Percentiles rank a stretch among this genome's conserved stretches.
phyloP scores from a whole-genome alignment of 1,284 basidiomycete genomes.

The Ustilago trichophora region DNA sequence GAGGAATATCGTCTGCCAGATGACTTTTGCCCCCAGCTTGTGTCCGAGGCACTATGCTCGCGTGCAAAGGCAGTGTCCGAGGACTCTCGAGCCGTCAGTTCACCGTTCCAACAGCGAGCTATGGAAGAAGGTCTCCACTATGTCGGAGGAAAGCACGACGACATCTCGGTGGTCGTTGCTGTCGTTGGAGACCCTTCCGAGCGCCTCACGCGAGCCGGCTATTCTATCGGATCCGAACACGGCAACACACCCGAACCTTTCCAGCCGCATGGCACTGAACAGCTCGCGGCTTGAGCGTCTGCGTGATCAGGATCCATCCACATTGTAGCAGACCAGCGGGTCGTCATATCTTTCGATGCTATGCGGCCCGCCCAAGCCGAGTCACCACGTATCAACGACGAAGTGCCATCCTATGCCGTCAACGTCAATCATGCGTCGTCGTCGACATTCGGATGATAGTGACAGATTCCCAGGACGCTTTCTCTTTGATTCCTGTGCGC shows the following conservation, averaged over 20 bases:
- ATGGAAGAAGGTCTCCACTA: constrained; percentile 70
- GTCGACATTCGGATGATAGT: too few species aligned
- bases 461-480: too few species aligned
- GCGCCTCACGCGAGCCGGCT: constrained; percentile 11
- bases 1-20: constrained; percentile 36
- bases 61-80: constrained; percentile 70
- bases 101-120: constrained; percentile 71
- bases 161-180: constrained; percentile 68
- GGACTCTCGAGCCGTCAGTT: constrained; percentile 69
- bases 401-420: too few species aligned
- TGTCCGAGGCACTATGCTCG: constrained; percentile 70
- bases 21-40: constrained; percentile 69
- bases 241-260: background rate
- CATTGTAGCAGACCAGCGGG: too few species aligned
- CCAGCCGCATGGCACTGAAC: background rate
- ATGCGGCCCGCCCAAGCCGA: too few species aligned
- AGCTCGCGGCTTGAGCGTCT: background rate
- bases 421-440: too few species aligned
- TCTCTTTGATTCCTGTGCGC: too few species aligned
- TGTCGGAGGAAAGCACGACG: constrained; percentile 68
- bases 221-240: constrained; percentile 11
- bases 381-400: too few species aligned
- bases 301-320: too few species aligned
- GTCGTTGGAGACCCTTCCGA: constrained; percentile 65
- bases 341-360: too few species aligned